phyloP scores from a whole-genome alignment of 768 basidiomycete species.

The Leucocoprinus leucothites region DNA sequence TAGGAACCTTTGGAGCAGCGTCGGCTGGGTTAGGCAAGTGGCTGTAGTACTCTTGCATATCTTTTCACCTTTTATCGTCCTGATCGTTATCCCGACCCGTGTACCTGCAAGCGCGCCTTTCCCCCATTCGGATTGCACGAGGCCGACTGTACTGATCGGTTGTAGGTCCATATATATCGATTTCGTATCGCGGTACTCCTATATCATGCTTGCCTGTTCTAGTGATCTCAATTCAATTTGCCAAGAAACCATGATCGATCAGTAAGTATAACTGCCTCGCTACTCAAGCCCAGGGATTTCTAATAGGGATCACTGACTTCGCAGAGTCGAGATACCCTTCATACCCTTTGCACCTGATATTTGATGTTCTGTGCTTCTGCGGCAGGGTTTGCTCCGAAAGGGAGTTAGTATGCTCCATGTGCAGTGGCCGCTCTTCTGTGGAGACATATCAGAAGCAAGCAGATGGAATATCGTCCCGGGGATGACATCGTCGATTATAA shows the following conservation, averaged over 20 bases:
- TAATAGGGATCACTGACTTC: no score
- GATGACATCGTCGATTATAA: no score
- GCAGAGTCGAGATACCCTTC: background rate
- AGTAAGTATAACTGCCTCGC: background rate
- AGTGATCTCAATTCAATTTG: background rate
- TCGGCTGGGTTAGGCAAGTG: background rate
- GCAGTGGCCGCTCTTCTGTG: background rate
- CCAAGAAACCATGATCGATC: background rate
- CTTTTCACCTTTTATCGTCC: no score
- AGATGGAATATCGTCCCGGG: background rate
- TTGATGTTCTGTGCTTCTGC: background rate
- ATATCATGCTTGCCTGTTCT: background rate
- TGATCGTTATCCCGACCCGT: no score
- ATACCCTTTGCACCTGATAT: background rate
- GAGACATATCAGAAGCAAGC: background rate
- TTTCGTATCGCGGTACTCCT: background rate
- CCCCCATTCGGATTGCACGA: background rate
- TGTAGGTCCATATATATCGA: conserved; percentile 10
- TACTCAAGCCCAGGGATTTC: no score
- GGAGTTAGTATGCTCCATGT: background rate
- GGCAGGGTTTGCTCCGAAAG: background rate
- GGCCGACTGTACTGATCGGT: background rate
- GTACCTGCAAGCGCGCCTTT: background rate
- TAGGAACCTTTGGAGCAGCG: no score
- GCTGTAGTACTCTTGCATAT: background rate